phyloP scores from a whole-genome alignment of 257 asterid genomes.

The Solanum paucissectum region DNA sequence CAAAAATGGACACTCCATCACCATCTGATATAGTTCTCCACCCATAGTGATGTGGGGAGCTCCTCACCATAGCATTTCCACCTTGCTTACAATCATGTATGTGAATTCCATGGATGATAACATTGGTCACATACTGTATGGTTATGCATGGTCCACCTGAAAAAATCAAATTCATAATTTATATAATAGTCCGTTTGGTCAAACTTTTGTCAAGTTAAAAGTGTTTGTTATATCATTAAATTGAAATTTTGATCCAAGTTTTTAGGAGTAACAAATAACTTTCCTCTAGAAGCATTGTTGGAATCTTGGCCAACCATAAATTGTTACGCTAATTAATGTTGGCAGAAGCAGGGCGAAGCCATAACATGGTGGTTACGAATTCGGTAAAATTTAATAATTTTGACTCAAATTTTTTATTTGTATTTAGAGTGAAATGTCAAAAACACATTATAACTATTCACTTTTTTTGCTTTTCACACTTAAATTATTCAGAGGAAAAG shows the following conservation, averaged over 20 bases:
- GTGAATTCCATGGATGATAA: conserved; percentile 48
- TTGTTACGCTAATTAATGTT: not conserved
- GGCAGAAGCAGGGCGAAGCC: not conserved
- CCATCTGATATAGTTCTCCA: conserved; percentile 54
- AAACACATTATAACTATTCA: no score
- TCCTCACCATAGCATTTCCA: conserved; percentile 54
- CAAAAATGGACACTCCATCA: conserved; percentile 57
- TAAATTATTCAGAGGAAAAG: no score
- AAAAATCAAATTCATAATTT: not conserved
- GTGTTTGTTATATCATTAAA: not conserved
- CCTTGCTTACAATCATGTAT: conserved; percentile 62
- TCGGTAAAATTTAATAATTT: no score
- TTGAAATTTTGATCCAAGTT: no score
- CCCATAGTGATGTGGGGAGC: conserved; percentile 45
- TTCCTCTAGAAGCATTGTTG: no score
- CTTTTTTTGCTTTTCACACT: not conserved
- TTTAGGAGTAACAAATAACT: not conserved
- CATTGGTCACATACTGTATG: conserved; percentile 44
- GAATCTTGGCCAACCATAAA: not conserved
- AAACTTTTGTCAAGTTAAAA: not conserved
- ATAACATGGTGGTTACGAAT: not conserved
- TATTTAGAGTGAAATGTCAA: not conserved
- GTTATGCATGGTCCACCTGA: conserved; percentile 58
- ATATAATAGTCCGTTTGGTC: not conserved
- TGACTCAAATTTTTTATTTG: not conserved